Base-by-base conservation (phyloP, 1,139 yeast species). In the Zygosaccharomyces sapae region DNA sequence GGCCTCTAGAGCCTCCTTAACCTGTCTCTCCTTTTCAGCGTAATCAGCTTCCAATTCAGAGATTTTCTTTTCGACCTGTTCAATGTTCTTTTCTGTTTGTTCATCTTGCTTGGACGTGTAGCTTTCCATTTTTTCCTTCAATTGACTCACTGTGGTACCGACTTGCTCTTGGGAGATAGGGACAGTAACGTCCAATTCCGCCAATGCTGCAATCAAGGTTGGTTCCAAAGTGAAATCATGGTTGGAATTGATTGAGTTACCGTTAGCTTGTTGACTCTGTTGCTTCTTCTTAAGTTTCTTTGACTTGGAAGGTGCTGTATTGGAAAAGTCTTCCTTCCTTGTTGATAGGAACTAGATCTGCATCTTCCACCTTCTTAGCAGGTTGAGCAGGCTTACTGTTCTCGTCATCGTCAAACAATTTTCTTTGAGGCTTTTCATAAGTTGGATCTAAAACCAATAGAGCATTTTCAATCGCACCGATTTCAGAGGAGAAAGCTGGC, bases 401-500 rank as follows among this genome's bases (percentile, higher is more conserved):
- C n/a, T 61, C 55, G 36, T 62, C 58, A 45, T 69, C 71, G 25
- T 59, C 62, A 18, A 63, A 45, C 10, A 57, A 36, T 43, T 54
- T 53, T 49, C 61, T 61, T 36, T 50, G 53, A 53, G 87, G 84
- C 70, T 79, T 83, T 57, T 77, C 85, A 68, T 81, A 84, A 40
- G 82, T 68, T 56, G 95, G 95, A 65, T 88, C 96, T 60, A 90
- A 86, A 70, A 80, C 79, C 37, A 71, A 63, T 67, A 89, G 75
- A 63, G 88, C 75, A 54, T 75, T 73, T 69, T 87, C 88, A 63
- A 92, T 86, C 53, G 83, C 74, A 59, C 74, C 76, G 59, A 87
- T 81, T 70, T 88, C 92, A 42, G 71, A 71, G 52, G 83, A 80
- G 72, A 86, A 90, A 33, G 97, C 97, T 38, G 97, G 96, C 60